phyloP scores from a whole-genome alignment of 1,284 basidiomycete species.

The Rhodotorula sp. region DNA sequence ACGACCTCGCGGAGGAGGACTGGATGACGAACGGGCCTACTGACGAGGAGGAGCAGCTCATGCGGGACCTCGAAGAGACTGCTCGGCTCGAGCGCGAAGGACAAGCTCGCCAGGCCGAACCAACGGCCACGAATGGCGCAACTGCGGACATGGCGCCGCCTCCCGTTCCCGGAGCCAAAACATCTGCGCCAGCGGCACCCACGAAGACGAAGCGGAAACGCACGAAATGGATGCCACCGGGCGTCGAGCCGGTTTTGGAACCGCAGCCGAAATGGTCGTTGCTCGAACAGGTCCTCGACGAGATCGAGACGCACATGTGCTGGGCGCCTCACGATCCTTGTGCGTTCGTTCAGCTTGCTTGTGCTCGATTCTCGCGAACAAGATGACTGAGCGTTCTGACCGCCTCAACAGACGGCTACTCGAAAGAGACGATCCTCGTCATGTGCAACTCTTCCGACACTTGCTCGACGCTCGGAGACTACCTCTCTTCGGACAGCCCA shows the following conservation, averaged over 20 bases:
- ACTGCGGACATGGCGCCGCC: constrained; percentile 40
- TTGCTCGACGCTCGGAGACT: constrained; percentile 72
- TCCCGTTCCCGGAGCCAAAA: constrained; percentile 31
- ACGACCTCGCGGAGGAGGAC: constrained; percentile 42
- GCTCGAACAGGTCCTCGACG: constrained; percentile 78
- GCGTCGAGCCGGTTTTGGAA: constrained; percentile 82
- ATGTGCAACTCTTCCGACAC: constrained; percentile 83
- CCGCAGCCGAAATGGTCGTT: constrained; percentile 94
- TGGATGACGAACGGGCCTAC: constrained; percentile 11
- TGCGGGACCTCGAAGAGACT: constrained; percentile 51
- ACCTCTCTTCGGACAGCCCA: constrained; percentile 65
- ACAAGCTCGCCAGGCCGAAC: background rate
- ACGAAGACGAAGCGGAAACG: constrained; percentile 3
- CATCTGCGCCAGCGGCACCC: background rate
- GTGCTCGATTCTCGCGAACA: background rate
- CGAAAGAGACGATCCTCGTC: constrained; percentile 72
- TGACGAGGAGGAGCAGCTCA: constrained; percentile 34
- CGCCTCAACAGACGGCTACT: constrained; percentile 24
- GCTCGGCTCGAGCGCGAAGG: constrained; percentile 52
- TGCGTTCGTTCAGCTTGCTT: background rate
- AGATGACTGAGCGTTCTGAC: background rate
- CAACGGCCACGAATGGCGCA: background rate
- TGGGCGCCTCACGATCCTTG: constrained; percentile 31
- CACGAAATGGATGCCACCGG: constrained; percentile 65
- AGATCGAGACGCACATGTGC: constrained; percentile 82